Percentiles rank a stretch among this genome's conserved stretches.
These are phyloP conservation scores for Pseudopithomyces maydicus DNA, from an alignment of 2,329 filamentous ascomycete species.

Conservation along the genomic window DNA sequence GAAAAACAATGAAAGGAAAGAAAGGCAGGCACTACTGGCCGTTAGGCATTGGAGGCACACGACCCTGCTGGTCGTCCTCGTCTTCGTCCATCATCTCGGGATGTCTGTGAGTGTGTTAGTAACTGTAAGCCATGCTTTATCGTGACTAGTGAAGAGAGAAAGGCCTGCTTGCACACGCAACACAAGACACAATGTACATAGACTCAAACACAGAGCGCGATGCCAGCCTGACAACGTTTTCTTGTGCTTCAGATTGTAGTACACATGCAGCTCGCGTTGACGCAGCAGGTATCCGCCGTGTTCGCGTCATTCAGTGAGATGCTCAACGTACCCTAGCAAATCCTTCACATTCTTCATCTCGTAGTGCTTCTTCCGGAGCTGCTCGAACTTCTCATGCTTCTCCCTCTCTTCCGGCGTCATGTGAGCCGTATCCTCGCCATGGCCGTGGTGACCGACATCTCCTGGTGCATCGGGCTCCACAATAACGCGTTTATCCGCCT, in stretches of 20 bases:
- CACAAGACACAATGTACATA: no score
- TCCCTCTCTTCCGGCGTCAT: conserved; percentile 73
- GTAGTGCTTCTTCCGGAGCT: conserved; percentile 93
- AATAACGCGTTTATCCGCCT: conserved; percentile 77
- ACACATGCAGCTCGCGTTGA: no score
- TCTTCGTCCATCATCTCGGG: conserved; percentile 30
- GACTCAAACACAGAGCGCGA: no score
- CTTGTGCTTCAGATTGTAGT: no score
- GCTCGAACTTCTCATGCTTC: conserved; percentile 91
- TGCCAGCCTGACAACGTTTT: no score
- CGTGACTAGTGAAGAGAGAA: no score
- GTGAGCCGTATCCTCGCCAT: conserved; percentile 63
- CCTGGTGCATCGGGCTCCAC: conserved; percentile 62
- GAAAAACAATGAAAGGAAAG: neutral
- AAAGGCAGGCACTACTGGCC: conserved; percentile 18
- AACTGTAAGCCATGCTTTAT: neutral
- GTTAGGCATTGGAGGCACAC: conserved; percentile 22
- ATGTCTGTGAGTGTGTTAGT: conserved; percentile 23
- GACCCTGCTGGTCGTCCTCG: conserved; percentile 18
- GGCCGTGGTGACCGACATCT: conserved; percentile 59
- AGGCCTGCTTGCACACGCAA: no score
- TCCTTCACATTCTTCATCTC: conserved; percentile 96
- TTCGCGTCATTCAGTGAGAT: no score
- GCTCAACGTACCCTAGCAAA: conserved; percentile 69
- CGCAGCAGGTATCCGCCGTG: no score